These are phyloP conservation scores for Alternaria conjuncta DNA, from an alignment of 2,329 filamentous ascomycete genomes.

Conservation along the genomic window DNA sequence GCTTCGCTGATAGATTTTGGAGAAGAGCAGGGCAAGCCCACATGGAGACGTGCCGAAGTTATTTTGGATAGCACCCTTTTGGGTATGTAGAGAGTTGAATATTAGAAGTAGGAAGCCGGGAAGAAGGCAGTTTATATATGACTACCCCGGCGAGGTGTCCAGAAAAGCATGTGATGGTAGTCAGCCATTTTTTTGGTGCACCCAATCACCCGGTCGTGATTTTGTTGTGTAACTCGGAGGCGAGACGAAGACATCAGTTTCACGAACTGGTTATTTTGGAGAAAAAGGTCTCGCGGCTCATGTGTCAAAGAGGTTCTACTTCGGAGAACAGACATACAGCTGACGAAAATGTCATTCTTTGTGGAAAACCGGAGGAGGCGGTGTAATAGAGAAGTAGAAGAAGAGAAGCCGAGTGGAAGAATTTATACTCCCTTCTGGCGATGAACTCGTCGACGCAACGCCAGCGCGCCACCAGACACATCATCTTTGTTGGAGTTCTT, in stretches of 20 bases:
- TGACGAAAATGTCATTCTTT: too few species aligned
- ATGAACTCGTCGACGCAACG: neutral
- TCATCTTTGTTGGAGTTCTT: fast-evolving
- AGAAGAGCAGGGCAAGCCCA: neutral
- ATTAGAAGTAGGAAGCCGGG: neutral
- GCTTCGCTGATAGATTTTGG: neutral
- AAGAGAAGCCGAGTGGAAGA: neutral
- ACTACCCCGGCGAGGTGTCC: neutral
- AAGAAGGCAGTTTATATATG: neutral
- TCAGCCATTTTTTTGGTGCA: too few species aligned
- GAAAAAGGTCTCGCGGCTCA: neutral
- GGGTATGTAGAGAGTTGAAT: neutral
- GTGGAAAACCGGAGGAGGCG: too few species aligned
- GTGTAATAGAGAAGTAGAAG: neutral
- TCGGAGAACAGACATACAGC: too few species aligned
- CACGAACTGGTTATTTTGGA: neutral
- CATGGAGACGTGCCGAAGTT: too few species aligned
- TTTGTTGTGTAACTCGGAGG: neutral
- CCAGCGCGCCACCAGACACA: neutral
- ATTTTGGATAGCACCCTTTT: too few species aligned
- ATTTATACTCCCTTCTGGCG: neutral
- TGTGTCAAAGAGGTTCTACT: too few species aligned
- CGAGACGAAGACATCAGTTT: neutral
- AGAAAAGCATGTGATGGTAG: too few species aligned
- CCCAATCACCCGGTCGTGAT: too few species aligned